Evolutionary conservation across 805 yeast species (phyloP), one percentile per base, ranked within the genome.

Genomic region (Lachancea sp.): DNA sequence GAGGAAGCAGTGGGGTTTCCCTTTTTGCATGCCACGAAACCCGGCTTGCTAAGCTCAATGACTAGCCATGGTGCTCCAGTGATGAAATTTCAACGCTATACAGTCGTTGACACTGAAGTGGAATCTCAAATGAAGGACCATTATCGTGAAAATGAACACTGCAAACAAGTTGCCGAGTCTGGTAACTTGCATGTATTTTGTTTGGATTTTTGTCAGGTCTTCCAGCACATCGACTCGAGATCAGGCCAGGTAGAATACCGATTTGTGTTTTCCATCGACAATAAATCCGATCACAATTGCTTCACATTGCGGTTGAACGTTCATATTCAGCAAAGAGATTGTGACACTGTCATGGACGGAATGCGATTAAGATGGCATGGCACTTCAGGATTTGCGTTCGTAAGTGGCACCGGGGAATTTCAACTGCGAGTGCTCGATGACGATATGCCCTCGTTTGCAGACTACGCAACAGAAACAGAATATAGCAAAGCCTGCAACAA

Each of bases 311-410:
- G 48, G 6, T 58, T 69, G 65, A 52, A 59, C n/a, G 59, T 62
- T 20, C 57, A 58, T 36, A 52, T 60, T 7, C 53, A 53, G 20
- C 55, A 63, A 13, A 58, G 65, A 15, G 60, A 60, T 44, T 58
- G 66, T 1, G 73, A 69, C 48, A 58, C 68, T 3, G 38, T 42
- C 7, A 47, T 57, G 19, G 57, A 55, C 39, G 59, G 51, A 1
- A 50, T 69, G n/a, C 63, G 63, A 42, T 45, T 68, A 17, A 58
- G 71, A 48, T 69, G 74, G 74, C 52, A 59, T 16, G 74, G 74
- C 0, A 63, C 69, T 4, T 62, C 72, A 1, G 62, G 66, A 4
- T 54, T 65, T 41, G 56, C 67, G 1, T 59, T 70, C 0, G 59
- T 62, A 1, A 60, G 61, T 41, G 69, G 70, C 0, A 57, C 70